Conservation (phyloP, 768 basidiomycete species). For the Auricularia sp. region DNA sequence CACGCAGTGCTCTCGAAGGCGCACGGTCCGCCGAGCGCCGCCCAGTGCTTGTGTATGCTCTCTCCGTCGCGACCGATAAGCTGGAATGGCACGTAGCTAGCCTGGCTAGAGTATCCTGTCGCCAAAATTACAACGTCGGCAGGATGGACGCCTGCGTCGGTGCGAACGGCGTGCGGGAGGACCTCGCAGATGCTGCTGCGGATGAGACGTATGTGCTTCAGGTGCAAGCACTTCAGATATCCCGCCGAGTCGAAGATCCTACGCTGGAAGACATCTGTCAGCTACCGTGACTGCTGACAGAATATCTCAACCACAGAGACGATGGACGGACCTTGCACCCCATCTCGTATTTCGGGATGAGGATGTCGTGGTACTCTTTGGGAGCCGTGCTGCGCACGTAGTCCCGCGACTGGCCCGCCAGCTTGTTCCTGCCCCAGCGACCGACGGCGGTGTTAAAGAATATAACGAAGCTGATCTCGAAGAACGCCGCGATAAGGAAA, state of each 20-base stretch:
- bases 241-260: no score
- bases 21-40: constrained; percentile 4
- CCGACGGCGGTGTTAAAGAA: constrained; percentile 1
- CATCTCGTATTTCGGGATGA: constrained; percentile 14
- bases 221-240: no score
- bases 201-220: no score
- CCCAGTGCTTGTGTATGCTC: constrained; percentile 10
- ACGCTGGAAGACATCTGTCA: no score
- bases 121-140: constrained; percentile 17
- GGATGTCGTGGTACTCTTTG: constrained; percentile 12
- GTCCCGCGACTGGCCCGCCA: background rate
- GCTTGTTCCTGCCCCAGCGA: background rate
- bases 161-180: constrained; percentile 8
- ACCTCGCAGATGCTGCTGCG: constrained; percentile 3
- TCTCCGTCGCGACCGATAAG: constrained; percentile 12
- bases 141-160: constrained; percentile 5
- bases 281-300: no score
- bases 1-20: constrained; percentile 7
- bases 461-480: background rate
- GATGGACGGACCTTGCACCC: constrained; percentile 9
- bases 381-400: constrained; percentile 10
- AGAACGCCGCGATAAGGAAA: background rate
- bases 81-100: constrained; percentile 4
- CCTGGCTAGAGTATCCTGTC: constrained; percentile 3
- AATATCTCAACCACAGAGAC: no score